Evolutionary conservation across 345 rosid genomes (phyloP), one percentile per base, ranked within the genome.

Genomic region (Eucalyptus tenuipes): DNA sequence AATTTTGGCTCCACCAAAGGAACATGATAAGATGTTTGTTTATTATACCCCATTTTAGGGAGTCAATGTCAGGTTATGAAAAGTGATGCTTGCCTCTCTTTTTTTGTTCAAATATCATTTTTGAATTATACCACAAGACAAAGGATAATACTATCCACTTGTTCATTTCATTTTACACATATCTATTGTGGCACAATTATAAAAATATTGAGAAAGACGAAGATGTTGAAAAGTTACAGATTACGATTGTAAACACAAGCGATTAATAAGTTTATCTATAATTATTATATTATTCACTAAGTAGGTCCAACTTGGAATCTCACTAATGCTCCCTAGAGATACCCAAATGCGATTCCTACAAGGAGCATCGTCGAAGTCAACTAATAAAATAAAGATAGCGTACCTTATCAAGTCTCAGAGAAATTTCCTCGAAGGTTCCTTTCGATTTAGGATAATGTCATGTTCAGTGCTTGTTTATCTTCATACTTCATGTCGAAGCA

Each of bases 201-300:
- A 64, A n/a, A n/a, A 13, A n/a, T 14, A 0, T n/a, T 5, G 3
- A 14, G 37, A 14, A 29, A 64, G 75, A n/a, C 0, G 5, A 7
- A 64, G 20, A 64, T 14, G 20, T 64, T 7, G 6, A 64, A n/a
- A 64, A 7, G 75, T 64, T n/a, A 64, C 37, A 14, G 3, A 64
- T 64, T 7, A n/a, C 2, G 5, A 64, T n/a, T 15, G 20, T 16
- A 14, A 64, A n/a, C 20, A 13, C 75, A 64, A 15, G 75, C 11
- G 4, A 64, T 64, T 14, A 13, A 64, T 14, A n/a, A 15, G 9
- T n/a, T n/a, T n/a, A 5, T 64, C 40, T 64, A n/a, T 64, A n/a
- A 64, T 64, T 64, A 7, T 64, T 64, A 13, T 64, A 64, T n/a
- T n/a, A 17, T 17, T 18, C 24, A 33, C 81, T 8, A 3, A 68